Conservation (phyloP, 331 rosid genomes). For the Rhamnella rubrinervis region DNA sequence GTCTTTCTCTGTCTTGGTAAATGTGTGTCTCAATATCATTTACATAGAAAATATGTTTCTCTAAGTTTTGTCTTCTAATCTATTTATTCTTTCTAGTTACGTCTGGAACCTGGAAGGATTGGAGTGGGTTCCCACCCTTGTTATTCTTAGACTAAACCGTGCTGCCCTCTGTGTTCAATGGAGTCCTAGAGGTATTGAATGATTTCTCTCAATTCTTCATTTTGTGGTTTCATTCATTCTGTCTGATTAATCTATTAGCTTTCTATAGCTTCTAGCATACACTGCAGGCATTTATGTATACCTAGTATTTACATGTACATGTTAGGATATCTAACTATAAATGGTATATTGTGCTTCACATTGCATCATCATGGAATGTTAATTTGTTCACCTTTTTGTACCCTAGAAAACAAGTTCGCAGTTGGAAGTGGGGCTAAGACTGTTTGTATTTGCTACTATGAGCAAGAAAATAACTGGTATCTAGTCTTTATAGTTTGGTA, state of each 20-base stretch:
- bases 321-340: neutral
- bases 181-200: conserved; percentile 87
- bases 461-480: conserved; percentile 95
- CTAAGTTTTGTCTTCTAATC: conserved; percentile 1
- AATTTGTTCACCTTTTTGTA: conserved; percentile 27
- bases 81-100: conserved; percentile 47
- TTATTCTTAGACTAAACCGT: conserved; percentile 86
- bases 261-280: no score
- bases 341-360: neutral
- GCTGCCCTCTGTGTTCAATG: conserved; percentile 97
- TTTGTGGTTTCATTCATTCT: neutral
- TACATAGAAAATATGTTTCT: neutral
- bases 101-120: conserved; percentile 95
- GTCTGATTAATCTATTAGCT: neutral
- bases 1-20: neutral
- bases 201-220: conserved; percentile 3
- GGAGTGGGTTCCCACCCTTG: conserved; percentile 95
- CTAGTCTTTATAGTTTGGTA: neutral
- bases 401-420: conserved; percentile 89
- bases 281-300: no score
- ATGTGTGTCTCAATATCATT: no score
- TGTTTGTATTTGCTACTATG: conserved; percentile 93
- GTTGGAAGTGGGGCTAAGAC: conserved; percentile 98
- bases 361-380: neutral
- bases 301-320: neutral